These are phyloP conservation scores for Apiospora marii DNA, from an alignment of 2,329 filamentous ascomycete genomes.

Conservation along the genomic window DNA sequence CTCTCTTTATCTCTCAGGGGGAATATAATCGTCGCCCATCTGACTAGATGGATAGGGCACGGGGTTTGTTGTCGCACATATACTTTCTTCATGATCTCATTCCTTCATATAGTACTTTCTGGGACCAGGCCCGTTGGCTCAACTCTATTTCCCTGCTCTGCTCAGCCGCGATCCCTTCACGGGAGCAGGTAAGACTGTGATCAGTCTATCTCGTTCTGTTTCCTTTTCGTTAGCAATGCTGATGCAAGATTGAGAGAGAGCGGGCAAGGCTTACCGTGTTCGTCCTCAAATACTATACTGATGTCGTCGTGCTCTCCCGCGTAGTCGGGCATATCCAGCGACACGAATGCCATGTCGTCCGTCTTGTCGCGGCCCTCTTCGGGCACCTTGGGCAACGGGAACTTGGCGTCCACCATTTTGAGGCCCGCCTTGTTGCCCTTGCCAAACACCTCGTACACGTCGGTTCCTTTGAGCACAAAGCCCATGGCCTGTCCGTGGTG, in stretches of 20 bases:
- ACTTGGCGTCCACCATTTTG: conserved; percentile 89
- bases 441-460: conserved; percentile 77
- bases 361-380: conserved; percentile 58
- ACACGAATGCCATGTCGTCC: conserved; percentile 77
- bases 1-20: background rate
- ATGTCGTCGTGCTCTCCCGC: conserved; percentile 95
- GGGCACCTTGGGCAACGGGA: conserved; percentile 75
- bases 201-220: conserved; percentile 63
- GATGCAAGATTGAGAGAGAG: conserved; percentile 35
- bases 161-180: conserved; percentile 57
- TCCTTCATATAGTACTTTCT: conserved; percentile 23
- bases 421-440: conserved; percentile 73
- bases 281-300: conserved; percentile 81
- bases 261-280: conserved; percentile 67
- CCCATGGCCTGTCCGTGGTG: conserved; percentile 88
- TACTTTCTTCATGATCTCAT: conserved; percentile 19
- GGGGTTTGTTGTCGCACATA: conserved; percentile 26
- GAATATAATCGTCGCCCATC: background rate
- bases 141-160: conserved; percentile 34
- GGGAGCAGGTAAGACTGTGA: conserved; percentile 61
- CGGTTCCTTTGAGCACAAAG: conserved; percentile 84
- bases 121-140: background rate
- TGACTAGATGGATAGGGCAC: background rate
- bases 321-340: conserved; percentile 86
- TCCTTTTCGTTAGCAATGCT: conserved; percentile 1